phyloP scores from a whole-genome alignment of 1,284 basidiomycete species.

The Marasmius fiardii region DNA sequence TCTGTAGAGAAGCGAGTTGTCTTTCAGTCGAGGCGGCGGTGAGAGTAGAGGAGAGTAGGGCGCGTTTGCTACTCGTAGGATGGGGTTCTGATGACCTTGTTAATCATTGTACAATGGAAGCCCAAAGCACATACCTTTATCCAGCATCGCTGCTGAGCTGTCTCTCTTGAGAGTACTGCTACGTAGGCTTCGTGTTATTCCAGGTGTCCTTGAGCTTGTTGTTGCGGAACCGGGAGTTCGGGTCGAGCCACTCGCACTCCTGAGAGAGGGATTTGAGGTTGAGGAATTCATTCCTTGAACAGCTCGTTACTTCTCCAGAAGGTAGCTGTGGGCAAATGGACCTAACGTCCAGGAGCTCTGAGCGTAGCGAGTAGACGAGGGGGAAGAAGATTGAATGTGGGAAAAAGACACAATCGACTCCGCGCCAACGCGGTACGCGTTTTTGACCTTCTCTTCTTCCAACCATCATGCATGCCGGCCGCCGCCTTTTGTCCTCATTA shows the following conservation, averaged over 20 bases:
- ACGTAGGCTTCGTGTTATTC: not conserved
- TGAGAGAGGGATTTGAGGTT: not conserved
- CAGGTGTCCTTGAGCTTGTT: not conserved
- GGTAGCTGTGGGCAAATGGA: too few relatives aligned
- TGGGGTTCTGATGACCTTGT: not conserved
- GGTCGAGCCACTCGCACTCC: not conserved
- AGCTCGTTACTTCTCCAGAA: too few relatives aligned
- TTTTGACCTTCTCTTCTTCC: too few relatives aligned
- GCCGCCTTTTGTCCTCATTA: too few relatives aligned
- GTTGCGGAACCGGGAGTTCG: not conserved
- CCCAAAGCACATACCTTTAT: not conserved
- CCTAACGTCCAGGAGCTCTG: too few relatives aligned
- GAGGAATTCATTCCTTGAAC: not conserved
- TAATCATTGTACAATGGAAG: not conserved
- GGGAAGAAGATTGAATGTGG: too few relatives aligned
- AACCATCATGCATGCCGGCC: too few relatives aligned
- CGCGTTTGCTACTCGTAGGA: not conserved
- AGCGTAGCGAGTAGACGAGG: too few relatives aligned
- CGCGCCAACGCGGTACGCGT: too few relatives aligned
- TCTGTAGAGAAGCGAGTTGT: conserved; percentile 54
- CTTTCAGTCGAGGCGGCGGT: conserved; percentile 58
- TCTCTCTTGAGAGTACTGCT: not conserved
- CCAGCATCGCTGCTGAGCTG: not conserved
- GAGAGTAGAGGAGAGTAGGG: conserved; percentile 54
- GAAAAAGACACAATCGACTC: too few relatives aligned